These are phyloP conservation scores for Cladosporium cucumerinum DNA, from an alignment of 2,329 filamentous ascomycete species.

Conservation along the genomic window DNA sequence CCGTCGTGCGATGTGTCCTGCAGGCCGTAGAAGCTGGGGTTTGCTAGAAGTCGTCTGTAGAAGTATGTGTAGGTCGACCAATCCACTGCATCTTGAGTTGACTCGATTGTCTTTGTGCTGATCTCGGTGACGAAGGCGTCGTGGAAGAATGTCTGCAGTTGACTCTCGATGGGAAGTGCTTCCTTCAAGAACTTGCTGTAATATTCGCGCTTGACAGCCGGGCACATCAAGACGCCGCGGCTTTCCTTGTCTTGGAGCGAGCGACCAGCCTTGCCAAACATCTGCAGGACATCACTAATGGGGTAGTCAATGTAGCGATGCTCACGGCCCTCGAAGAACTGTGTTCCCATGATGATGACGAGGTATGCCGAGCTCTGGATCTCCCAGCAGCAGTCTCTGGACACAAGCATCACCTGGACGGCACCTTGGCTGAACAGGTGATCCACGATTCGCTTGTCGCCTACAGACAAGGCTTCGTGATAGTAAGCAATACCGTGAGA, in stretches of 20 bases:
- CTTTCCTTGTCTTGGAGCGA: slow-evolving; percentile 74
- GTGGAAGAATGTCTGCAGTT: slow-evolving; percentile 84
- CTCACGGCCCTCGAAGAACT: slow-evolving; percentile 94
- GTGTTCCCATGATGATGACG: slow-evolving; percentile 94
- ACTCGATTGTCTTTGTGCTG: slow-evolving; percentile 91
- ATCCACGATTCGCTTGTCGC: slow-evolving; percentile 89
- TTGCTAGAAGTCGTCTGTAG: slow-evolving; percentile 88
- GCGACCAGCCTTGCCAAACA: slow-evolving; percentile 91
- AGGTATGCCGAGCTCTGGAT: slow-evolving; percentile 82
- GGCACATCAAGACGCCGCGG: slow-evolving; percentile 94
- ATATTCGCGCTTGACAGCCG: slow-evolving; percentile 90
- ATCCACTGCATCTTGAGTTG: slow-evolving; percentile 93
- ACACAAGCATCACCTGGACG: slow-evolving; percentile 78
- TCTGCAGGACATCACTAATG: slow-evolving; percentile 89
- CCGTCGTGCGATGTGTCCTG: slow-evolving; percentile 86
- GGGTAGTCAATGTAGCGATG: slow-evolving; percentile 97
- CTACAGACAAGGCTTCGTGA: slow-evolving; percentile 84
- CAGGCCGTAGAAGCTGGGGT: slow-evolving; percentile 93
- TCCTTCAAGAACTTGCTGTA: slow-evolving; percentile 99
- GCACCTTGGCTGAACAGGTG: slow-evolving; percentile 87
- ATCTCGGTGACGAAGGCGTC: slow-evolving; percentile 97
- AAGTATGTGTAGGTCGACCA: slow-evolving; percentile 99
- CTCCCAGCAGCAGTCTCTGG: slow-evolving; percentile 94
- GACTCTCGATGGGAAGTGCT: slow-evolving; percentile 90
- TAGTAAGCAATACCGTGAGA: slow-evolving; percentile 96